Conservation (phyloP, 2,329 filamentous ascomycete genomes). For the Acephala macrosclerotiorum region DNA sequence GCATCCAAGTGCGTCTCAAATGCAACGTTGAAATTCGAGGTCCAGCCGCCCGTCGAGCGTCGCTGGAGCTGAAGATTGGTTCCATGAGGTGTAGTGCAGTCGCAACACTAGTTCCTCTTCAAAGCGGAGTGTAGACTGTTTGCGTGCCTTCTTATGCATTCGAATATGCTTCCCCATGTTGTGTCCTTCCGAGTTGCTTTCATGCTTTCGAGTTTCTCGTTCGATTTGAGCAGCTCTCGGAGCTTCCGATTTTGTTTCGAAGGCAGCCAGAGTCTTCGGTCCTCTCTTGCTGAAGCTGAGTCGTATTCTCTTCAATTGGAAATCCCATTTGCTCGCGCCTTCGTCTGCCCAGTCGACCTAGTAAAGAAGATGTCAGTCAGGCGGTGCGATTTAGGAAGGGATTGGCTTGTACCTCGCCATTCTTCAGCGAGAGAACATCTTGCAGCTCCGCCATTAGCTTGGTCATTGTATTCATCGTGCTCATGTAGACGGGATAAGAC, state of each 20-base stretch:
- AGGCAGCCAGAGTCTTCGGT: constrained; percentile 20
- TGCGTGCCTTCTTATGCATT: constrained; percentile 36
- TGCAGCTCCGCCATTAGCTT: constrained; percentile 32
- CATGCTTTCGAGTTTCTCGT: constrained; percentile 29
- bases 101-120: constrained; percentile 35
- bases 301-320: constrained; percentile 36
- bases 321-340: constrained; percentile 35
- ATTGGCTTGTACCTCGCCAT: constrained; percentile 33
- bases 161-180: constrained; percentile 34
- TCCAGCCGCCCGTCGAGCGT: constrained; percentile 28
- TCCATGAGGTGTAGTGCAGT: constrained; percentile 30
- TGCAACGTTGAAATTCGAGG: constrained; percentile 29
- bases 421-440: constrained; percentile 32
- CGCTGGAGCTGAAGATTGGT: constrained; percentile 34
- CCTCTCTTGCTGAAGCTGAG: constrained; percentile 38
- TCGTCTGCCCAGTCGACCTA: constrained; percentile 37
- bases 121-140: constrained; percentile 34
- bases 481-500: constrained; percentile 30
- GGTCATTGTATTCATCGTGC: constrained; percentile 33
- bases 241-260: constrained; percentile 36
- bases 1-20: constrained; percentile 19
- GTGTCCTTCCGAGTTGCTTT: constrained; percentile 34
- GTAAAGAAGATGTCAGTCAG: constrained; percentile 12
- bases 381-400: neutral
- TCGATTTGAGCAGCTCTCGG: constrained; percentile 30